Conservation (phyloP, 139 green algal genomes). For the Chlamydomonas schloesseri region DNA sequence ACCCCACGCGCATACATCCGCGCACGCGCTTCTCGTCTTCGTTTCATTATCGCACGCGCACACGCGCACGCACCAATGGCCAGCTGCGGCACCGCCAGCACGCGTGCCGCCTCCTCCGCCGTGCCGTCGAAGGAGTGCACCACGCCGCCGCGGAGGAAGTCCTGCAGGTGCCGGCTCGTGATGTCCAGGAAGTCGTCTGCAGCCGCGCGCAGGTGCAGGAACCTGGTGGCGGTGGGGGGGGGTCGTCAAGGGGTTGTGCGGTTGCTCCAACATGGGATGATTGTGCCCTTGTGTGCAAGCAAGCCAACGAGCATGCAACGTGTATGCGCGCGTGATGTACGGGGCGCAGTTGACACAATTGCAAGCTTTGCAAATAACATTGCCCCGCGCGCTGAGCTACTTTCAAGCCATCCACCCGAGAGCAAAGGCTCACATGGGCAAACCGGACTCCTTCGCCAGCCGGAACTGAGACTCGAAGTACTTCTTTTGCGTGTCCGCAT, state of each 20-base stretch:
- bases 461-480: conserved; percentile 83
- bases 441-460: conserved; percentile 57
- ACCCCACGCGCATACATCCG: too few relatives aligned
- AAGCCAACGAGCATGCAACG: too few relatives aligned
- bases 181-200: conserved; percentile 83
- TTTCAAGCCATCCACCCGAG: too few relatives aligned
- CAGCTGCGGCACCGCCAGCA: conserved; percentile 71
- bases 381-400: too few relatives aligned
- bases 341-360: too few relatives aligned
- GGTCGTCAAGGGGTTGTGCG: too few relatives aligned
- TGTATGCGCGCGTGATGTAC: too few relatives aligned
- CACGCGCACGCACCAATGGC: conserved; percentile 64
- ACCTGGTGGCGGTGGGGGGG: conserved; percentile 59
- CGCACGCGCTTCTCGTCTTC: too few relatives aligned
- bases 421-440: conserved; percentile 43
- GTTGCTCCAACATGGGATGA: too few relatives aligned
- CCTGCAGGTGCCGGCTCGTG: conserved; percentile 52
- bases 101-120: conserved; percentile 68
- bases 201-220: conserved; percentile 85
- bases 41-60: too few relatives aligned
- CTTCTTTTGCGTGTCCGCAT: conserved; percentile 69
- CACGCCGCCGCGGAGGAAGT: conserved; percentile 66
- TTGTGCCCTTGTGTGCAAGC: too few relatives aligned
- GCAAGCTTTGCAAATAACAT: too few relatives aligned
- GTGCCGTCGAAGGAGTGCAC: conserved; percentile 91